Conservation (phyloP, 192 early-diverging fungal species). For the Entophlyctis helioformis region DNA sequence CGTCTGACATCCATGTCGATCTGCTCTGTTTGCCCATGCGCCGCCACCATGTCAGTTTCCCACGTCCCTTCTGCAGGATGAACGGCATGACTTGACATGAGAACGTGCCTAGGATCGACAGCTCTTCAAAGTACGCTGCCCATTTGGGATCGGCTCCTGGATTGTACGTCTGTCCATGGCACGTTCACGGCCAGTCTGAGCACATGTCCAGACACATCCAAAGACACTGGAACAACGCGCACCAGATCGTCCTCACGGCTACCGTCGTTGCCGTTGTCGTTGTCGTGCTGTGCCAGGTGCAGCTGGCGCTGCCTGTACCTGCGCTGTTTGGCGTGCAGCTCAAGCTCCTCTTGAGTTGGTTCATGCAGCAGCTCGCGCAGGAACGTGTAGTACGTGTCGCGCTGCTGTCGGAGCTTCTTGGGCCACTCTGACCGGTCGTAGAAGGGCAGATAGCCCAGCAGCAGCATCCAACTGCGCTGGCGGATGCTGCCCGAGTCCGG, state of each 20-base stretch:
- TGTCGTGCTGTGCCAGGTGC: not conserved
- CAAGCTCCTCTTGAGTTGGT: slow-evolving; percentile 20
- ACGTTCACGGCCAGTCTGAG: slow-evolving; percentile 1
- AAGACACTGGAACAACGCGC: not conserved
- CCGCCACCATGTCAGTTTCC: not conserved
- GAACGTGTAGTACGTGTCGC: slow-evolving; percentile 52
- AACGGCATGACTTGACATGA: not conserved
- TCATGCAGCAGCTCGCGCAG: slow-evolving; percentile 53
- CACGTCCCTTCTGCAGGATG: not conserved
- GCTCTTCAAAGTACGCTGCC: slow-evolving; percentile 50
- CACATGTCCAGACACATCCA: not conserved
- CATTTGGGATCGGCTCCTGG: slow-evolving; percentile 40
- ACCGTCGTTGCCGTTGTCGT: not conserved
- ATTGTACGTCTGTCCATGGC: slow-evolving; percentile 22
- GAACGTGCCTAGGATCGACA: slow-evolving; percentile 24
- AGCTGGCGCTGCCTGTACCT: slow-evolving; percentile 1
- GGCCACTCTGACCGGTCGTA: slow-evolving; percentile 49
- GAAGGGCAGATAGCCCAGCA: slow-evolving; percentile 54
- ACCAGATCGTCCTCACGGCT: not conserved
- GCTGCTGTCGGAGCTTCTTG: slow-evolving; percentile 24
- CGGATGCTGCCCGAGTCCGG: slow-evolving; percentile 55
- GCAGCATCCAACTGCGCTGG: slow-evolving; percentile 55
- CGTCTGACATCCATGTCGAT: slow-evolving; percentile 66
- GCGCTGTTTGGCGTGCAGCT: not conserved
- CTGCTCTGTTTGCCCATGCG: slow-evolving; percentile 29